Percentiles rank a stretch among this genome's conserved stretches.
Evolutionary conservation across 2,329 filamentous ascomycete genomes (phyloP).

Genomic region (Rhytidhysteron rufulum): DNA sequence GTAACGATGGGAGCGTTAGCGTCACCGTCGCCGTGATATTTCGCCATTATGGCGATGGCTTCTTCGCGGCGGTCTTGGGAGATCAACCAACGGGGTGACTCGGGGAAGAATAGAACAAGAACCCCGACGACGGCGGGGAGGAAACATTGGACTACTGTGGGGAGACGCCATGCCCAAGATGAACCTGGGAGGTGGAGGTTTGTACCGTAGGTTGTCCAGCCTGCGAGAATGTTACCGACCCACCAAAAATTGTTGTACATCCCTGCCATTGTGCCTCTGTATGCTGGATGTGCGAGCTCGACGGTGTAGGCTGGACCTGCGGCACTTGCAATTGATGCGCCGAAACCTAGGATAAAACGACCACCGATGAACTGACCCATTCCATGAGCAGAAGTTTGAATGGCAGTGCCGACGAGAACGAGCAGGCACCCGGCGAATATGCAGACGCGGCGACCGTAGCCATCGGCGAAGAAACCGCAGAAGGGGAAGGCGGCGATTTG

Average conservation of each 20-base stretch:
- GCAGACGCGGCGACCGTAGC: conserved; percentile 49
- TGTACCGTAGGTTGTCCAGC: conserved; percentile 47
- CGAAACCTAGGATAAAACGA: conserved; percentile 41
- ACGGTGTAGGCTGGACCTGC: conserved; percentile 57
- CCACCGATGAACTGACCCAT: conserved; percentile 52
- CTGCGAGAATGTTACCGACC: conserved; percentile 52
- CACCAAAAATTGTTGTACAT: conserved; percentile 49
- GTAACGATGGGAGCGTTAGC: conserved; percentile 20
- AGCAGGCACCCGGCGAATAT: conserved; percentile 55
- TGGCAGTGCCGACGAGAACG: conserved; percentile 50
- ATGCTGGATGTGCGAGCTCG: conserved; percentile 59
- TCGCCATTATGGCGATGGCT: conserved; percentile 49
- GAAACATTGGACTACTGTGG: conserved; percentile 50
- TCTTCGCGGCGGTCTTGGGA: conserved; percentile 50
- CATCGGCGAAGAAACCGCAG: conserved; percentile 37
- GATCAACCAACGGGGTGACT: conserved; percentile 60
- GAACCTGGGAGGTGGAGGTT: conserved; percentile 35
- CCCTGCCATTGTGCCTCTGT: conserved; percentile 58
- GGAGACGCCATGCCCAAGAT: conserved; percentile 52
- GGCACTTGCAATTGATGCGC: conserved; percentile 54
- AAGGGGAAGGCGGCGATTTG: conserved; percentile 50
- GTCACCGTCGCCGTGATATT: conserved; percentile 49
- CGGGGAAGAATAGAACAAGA: conserved; percentile 44
- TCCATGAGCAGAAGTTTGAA: conserved; percentile 48
- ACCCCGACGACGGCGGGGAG: conserved; percentile 44